Base-by-base conservation (phyloP, 352 stramenopile species). In the Albugo laibachii region DNA sequence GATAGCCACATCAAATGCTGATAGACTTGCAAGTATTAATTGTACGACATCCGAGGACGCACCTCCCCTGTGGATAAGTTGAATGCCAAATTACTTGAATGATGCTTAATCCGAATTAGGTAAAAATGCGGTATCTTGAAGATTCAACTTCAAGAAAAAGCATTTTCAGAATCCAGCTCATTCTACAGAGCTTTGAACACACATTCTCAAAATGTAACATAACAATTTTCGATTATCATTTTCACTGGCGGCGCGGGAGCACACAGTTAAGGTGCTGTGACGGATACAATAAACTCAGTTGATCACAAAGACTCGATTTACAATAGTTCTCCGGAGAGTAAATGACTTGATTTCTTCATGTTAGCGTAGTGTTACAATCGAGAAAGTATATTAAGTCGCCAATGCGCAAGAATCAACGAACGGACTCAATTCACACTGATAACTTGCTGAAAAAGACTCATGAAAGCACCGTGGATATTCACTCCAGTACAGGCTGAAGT, bases 91-190 rank as follows among this genome's bases (percentile, higher is more conserved):
- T 87, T 80, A 3, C 81, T 95, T 0, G 89, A 98, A 45, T n/a
- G n/a, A n/a, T n/a, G 95, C 99, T 62, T 98, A 98, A 54, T 93
- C 99, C n/a, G n/a, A n/a, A n/a, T 0, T 94, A 98, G 56, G 81
- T 92, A 6, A 98, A 54, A 87, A 98, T 67, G 87, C 95, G 13
- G 81, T n/a, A n/a, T n/a, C n/a, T 50, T 47, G 19, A 24, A 43
- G 20, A 8, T 43, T 43, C 16, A 43, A 43, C 3, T 43, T 43
- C 8, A 31, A 31, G n/a, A n/a, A n/a, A n/a, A n/a, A n/a, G n/a
- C n/a, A n/a, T 31, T 31, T 8, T 31, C 24, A 8, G 8, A 31
- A 10, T 31, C 3, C 3, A 31, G 8, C n/a, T n/a, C n/a, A n/a
- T n/a, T n/a, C n/a, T n/a, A n/a, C n/a, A 85, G 83, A 52, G 70